Evolutionary conservation across 2,329 filamentous ascomycete species (phyloP).

Genomic region (Albophoma yamanashiensis): DNA sequence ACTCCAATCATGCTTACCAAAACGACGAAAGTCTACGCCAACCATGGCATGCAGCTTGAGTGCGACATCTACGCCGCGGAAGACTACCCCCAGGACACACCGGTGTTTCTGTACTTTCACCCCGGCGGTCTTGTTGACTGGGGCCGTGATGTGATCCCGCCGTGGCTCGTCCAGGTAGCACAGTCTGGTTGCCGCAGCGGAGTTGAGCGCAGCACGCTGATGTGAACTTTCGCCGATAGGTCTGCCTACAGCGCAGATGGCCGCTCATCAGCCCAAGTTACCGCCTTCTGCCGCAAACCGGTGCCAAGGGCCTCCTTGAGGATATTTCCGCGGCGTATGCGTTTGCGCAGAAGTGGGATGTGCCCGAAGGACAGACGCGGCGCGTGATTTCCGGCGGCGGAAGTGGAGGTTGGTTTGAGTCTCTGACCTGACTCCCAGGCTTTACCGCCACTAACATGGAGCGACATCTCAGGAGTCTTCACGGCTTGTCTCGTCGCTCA

Average conservation of each 20-base stretch:
- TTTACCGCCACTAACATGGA: not conserved
- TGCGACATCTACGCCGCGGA: conserved; percentile 22
- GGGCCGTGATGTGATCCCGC: conserved; percentile 18
- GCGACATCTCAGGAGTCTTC: conserved; percentile 17
- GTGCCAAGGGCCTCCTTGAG: conserved; percentile 14
- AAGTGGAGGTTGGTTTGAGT: conserved; percentile 16
- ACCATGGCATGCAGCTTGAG: conserved; percentile 19
- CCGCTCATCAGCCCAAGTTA: conserved; percentile 23
- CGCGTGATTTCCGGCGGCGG: conserved; percentile 20
- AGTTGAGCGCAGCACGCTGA: not conserved
- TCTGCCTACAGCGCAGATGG: conserved; percentile 20
- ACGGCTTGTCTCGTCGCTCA: conserved; percentile 17
- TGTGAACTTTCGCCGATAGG: conserved; percentile 5
- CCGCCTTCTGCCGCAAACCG: conserved; percentile 22
- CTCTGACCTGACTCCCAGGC: not conserved
- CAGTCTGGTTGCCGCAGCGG: not conserved
- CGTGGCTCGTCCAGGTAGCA: conserved; percentile 23
- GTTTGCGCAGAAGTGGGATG: conserved; percentile 15
- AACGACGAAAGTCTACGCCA: conserved; percentile 16
- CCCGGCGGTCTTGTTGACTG: conserved; percentile 22
- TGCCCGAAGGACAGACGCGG: conserved; percentile 5
- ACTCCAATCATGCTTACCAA: conserved; percentile 13
- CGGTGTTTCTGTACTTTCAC: conserved; percentile 26
- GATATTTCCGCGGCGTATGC: conserved; percentile 20
- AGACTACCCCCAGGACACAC: conserved; percentile 11